Evolutionary conservation across 805 yeast genomes (phyloP).

Genomic region (Cyberlindnera xishuangbannaensis): DNA sequence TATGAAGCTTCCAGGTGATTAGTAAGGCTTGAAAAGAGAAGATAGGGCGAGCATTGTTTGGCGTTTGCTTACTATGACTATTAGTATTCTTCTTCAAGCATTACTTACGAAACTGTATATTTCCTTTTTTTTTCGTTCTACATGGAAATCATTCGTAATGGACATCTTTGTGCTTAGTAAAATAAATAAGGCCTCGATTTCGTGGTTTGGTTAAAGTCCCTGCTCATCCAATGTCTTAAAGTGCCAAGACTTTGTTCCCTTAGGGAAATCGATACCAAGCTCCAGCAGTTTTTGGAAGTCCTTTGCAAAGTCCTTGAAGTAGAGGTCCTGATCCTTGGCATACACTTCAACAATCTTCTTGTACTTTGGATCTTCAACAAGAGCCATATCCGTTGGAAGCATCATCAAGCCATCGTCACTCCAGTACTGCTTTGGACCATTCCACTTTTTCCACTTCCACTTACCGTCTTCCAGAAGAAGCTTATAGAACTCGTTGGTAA

Average conservation of each 20-base stretch:
- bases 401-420: slow-evolving; percentile 69
- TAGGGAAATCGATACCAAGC: slow-evolving; percentile 59
- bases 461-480: slow-evolving; percentile 44
- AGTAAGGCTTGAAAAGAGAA: too few relatives aligned
- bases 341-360: slow-evolving; percentile 56
- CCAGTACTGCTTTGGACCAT: slow-evolving; percentile 57
- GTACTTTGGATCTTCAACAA: slow-evolving; percentile 56
- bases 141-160: too few relatives aligned
- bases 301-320: slow-evolving; percentile 56
- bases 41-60: too few relatives aligned
- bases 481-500: slow-evolving; percentile 70
- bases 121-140: too few relatives aligned
- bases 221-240: slow-evolving; percentile 73
- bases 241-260: slow-evolving; percentile 35
- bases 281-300: slow-evolving; percentile 71
- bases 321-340: slow-evolving; percentile 58
- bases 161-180: too few relatives aligned
- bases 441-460: slow-evolving; percentile 52
- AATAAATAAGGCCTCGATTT: too few relatives aligned
- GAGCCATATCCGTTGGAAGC: slow-evolving; percentile 77
- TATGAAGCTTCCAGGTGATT: too few relatives aligned
- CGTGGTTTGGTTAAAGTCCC: slow-evolving; percentile 16
- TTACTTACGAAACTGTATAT: too few relatives aligned
- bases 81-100: too few relatives aligned
- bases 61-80: too few relatives aligned